Base-by-base conservation (phyloP, 192 early-diverging fungal genomes). In the Entomortierella parvispora region DNA sequence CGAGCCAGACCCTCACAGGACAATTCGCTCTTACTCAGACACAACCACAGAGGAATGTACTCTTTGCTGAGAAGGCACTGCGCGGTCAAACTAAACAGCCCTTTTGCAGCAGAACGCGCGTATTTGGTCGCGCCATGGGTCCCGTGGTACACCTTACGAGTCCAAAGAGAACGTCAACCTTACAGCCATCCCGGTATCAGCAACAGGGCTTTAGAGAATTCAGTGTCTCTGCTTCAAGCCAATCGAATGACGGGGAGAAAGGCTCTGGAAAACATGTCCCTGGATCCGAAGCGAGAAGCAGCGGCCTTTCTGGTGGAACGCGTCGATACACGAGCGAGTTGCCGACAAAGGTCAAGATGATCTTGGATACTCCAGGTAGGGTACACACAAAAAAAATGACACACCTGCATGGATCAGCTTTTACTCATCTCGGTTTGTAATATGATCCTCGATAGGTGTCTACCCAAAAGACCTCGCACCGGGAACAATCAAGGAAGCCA, bases 321-420 rank as follows among this genome's bases (percentile, higher is more conserved):
- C 52, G 15, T 11, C 59, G 26, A 2, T 31, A 63, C 18, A 77
- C 74, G 23, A 68, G 66, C 18, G 55, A 33, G 3, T 44, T 77
- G 26, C 74, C 74, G 43, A 77, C 74, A 14, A 61, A 56, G 17
- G 42, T 58, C 20, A 77, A 58, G 42, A 77, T 77, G 74, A 32
- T 58, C 32, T 59, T 77, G 12, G 74, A 77, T 46, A 77, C 74
- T 4, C 54, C 74, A 77, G 74, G 74, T 68, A 68, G 18, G 25
- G 18, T 14, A 37, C n/a, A n/a, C n/a, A n/a, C n/a, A n/a, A n/a
- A n/a, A n/a, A n/a, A n/a, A n/a, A n/a, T n/a, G n/a, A n/a, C n/a
- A n/a, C n/a, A n/a, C n/a, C n/a, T n/a, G n/a, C n/a, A n/a, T n/a
- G 61, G 44, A 47, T 2, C 18, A 22, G 20, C 9, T 11, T 22